Evolutionary conservation across 768 basidiomycete species (phyloP).

Genomic region (Podaxis pistillaris): DNA sequence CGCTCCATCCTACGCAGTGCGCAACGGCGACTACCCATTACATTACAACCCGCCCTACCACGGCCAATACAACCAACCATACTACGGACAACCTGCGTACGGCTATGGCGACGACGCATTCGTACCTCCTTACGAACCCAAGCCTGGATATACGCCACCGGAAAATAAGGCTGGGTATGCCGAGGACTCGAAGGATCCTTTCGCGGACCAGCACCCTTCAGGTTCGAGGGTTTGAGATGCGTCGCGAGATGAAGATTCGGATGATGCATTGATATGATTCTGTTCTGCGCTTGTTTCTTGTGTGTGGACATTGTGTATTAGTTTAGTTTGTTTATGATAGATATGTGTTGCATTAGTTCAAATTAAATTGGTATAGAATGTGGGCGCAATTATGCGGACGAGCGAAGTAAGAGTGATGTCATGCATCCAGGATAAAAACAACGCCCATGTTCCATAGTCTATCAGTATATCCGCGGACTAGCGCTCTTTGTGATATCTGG

Average conservation of each 20-base stretch:
- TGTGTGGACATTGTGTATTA: neutral
- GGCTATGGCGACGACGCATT: slow-evolving; percentile 31
- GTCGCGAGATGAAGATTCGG: neutral
- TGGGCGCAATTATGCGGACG: no score
- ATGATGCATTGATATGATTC: neutral
- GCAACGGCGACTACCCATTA: slow-evolving; percentile 37
- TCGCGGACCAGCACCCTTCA: slow-evolving; percentile 9
- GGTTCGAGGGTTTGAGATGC: slow-evolving; percentile 2
- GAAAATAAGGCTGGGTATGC: neutral
- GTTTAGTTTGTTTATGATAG: neutral
- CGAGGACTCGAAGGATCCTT: slow-evolving; percentile 15
- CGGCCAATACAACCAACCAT: slow-evolving; percentile 37
- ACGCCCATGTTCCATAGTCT: no score
- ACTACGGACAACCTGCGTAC: slow-evolving; percentile 47
- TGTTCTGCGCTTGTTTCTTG: neutral
- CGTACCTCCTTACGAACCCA: slow-evolving; percentile 29
- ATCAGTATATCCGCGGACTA: no score
- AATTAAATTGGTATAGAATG: neutral
- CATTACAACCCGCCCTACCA: slow-evolving; percentile 65
- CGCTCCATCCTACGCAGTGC: slow-evolving; percentile 39
- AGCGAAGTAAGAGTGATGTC: no score
- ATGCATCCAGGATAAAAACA: no score
- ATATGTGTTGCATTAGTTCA: neutral
- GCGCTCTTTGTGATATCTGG: no score
- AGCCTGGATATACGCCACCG: slow-evolving; percentile 9